phyloP scores from a whole-genome alignment of 1,284 basidiomycete species.

The Apiotrichum gamsii region DNA sequence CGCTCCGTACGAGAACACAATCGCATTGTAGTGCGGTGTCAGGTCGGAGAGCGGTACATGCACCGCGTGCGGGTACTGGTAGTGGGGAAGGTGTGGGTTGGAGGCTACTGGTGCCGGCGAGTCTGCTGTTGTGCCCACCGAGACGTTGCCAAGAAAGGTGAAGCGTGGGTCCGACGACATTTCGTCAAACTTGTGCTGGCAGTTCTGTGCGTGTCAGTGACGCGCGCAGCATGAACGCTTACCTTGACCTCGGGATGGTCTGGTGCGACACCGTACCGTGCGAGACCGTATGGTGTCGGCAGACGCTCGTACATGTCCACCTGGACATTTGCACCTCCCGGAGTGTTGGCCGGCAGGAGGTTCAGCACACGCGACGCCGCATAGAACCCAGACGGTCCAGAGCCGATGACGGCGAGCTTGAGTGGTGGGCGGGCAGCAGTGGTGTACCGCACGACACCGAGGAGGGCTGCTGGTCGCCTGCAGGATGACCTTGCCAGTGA shows the following conservation, averaged over 20 bases:
- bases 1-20: constrained; percentile 51
- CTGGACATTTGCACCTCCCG: constrained; percentile 50
- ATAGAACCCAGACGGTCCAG: constrained; percentile 93
- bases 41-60: constrained; percentile 46
- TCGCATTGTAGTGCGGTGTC: constrained; percentile 49
- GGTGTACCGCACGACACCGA: no score
- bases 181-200: constrained; percentile 87
- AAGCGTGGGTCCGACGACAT: constrained; percentile 66
- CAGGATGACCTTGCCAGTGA: no score
- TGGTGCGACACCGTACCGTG: constrained; percentile 93
- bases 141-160: constrained; percentile 87
- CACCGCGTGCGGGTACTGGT: constrained; percentile 47
- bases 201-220: constrained; percentile 64
- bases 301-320: constrained; percentile 90
- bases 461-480: no score
- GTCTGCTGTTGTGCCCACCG: constrained; percentile 50
- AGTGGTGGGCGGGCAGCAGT: constrained; percentile 19
- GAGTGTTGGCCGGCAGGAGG: constrained; percentile 52
- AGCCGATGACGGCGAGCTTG: constrained; percentile 49
- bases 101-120: constrained; percentile 27
- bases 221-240: no score
- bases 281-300: constrained; percentile 91
- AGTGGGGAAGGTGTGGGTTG: constrained; percentile 25
- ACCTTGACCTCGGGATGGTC: constrained; percentile 99
- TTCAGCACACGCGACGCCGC: constrained; percentile 75